Percentiles rank a stretch among this genome's conserved stretches.
Conservation (phyloP, 306 rosid species). For the Quercus gilva region DNA sequence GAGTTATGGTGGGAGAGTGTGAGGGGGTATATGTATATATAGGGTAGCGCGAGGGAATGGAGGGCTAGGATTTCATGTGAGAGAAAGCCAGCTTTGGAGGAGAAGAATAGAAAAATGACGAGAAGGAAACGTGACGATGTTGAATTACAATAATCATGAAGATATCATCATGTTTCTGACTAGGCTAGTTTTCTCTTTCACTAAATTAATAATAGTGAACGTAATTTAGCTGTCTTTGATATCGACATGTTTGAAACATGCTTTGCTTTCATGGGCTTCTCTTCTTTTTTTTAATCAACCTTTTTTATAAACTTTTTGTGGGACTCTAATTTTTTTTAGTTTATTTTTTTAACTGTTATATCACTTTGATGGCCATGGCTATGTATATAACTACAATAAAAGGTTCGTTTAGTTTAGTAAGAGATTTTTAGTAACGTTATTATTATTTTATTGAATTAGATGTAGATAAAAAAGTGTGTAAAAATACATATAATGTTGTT, state of each 20-base stretch:
- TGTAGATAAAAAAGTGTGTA: accelerated
- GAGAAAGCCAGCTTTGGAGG: constrained; percentile 6
- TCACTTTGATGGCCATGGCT: not conserved
- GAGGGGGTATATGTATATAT: constrained; percentile 16
- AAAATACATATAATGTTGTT: accelerated
- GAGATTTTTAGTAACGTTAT: accelerated
- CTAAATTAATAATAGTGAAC: not conserved
- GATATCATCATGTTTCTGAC: not conserved
- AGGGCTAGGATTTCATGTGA: constrained; percentile 27
- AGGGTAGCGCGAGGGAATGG: constrained; percentile 2
- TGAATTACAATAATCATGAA: constrained; percentile 26
- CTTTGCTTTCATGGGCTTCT: not conserved
- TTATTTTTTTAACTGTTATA: not conserved
- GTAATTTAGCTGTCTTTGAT: constrained; percentile 27
- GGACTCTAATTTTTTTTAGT: not conserved
- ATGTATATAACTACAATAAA: no score
- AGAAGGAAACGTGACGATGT: constrained; percentile 38
- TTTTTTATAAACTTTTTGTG: not conserved
- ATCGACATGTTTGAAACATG: constrained; percentile 31
- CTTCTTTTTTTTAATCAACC: not conserved
- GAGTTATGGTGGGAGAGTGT: no score
- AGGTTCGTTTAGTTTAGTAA: accelerated
- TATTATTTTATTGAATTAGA: no score
- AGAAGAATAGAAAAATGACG: not conserved
- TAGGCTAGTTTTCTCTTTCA: not conserved